Conservation (phyloP, 257 asterid species). For the Penstemon barbatus region DNA sequence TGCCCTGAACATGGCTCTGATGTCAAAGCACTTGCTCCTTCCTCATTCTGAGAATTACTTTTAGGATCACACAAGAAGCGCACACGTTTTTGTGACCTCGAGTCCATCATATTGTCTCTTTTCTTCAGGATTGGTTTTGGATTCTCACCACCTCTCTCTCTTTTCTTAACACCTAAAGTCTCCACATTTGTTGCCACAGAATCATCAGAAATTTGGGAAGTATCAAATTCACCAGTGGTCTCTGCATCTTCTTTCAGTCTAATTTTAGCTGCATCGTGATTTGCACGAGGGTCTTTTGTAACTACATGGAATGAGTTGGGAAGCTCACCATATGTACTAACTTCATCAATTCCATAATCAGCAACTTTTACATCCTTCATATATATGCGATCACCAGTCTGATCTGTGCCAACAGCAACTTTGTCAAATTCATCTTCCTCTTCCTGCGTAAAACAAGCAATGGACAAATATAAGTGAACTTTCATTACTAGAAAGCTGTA, state of each 20-base stretch:
- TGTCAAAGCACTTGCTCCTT: conserved; percentile 28
- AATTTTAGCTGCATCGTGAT: conserved; percentile 68
- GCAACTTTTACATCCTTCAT: conserved; percentile 44
- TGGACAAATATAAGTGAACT: not conserved
- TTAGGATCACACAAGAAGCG: conserved; percentile 45
- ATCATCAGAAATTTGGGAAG: conserved; percentile 42
- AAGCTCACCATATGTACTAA: conserved; percentile 42
- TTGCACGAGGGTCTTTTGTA: conserved; percentile 76
- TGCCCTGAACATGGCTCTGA: conserved; percentile 19
- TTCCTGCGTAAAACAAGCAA: conserved; percentile 50
- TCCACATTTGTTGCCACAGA: conserved; percentile 21
- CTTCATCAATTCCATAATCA: conserved; percentile 46
- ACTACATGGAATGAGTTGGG: conserved; percentile 46
- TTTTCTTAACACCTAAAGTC: conserved; percentile 23
- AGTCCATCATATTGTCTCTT: conserved; percentile 37
- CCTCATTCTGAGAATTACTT: conserved; percentile 28
- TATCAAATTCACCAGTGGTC: conserved; percentile 53
- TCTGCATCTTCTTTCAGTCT: conserved; percentile 83
- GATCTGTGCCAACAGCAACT: conserved; percentile 62
- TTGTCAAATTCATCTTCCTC: conserved; percentile 90
- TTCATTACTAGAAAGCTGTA: not conserved
- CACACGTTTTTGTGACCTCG: conserved; percentile 67
- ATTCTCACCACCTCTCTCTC: conserved; percentile 28
- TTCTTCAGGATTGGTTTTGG: conserved; percentile 69
- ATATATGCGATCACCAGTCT: conserved; percentile 50